Conservation (phyloP, 108 stramenopile species). For the Pseudonitzschia delicatissima region DNA sequence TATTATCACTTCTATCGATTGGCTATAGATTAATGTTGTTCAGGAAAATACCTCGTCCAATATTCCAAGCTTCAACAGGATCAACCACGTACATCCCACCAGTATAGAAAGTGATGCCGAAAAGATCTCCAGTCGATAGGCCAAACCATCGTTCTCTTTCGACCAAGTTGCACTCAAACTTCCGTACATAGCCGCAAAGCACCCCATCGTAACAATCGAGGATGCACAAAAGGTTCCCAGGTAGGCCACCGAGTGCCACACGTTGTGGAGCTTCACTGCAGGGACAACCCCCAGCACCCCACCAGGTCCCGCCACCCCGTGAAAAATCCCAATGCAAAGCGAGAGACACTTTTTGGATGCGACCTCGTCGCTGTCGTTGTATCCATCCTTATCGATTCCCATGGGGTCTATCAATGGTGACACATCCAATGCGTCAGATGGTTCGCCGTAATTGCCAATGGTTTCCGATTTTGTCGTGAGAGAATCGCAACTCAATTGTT, state of each 20-base stretch:
- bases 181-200: slow-evolving; percentile 65
- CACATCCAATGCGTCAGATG: not conserved
- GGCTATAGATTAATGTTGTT: not conserved
- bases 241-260: slow-evolving; percentile 42
- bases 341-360: not conserved
- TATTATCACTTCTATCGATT: too few species aligned
- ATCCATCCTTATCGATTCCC: not conserved
- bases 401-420: not conserved
- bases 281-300: slow-evolving; percentile 72
- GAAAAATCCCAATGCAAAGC: slow-evolving; percentile 43
- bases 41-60: slow-evolving; percentile 59
- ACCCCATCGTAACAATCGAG: slow-evolving; percentile 60
- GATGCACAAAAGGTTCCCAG: slow-evolving; percentile 58
- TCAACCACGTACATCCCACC: slow-evolving; percentile 65
- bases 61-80: slow-evolving; percentile 47
- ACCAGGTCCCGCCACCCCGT: slow-evolving; percentile 76
- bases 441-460: not conserved
- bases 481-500: not conserved
- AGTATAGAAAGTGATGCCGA: slow-evolving; percentile 56
- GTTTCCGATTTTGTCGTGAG: not conserved
- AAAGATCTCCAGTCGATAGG: slow-evolving; percentile 55
- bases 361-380: not conserved
- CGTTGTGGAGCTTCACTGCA: slow-evolving; percentile 62
- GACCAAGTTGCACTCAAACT: slow-evolving; percentile 26
- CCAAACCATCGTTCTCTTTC: slow-evolving; percentile 17